Conservation (phyloP, 768 basidiomycete species). For the Leccinum imitatum region DNA sequence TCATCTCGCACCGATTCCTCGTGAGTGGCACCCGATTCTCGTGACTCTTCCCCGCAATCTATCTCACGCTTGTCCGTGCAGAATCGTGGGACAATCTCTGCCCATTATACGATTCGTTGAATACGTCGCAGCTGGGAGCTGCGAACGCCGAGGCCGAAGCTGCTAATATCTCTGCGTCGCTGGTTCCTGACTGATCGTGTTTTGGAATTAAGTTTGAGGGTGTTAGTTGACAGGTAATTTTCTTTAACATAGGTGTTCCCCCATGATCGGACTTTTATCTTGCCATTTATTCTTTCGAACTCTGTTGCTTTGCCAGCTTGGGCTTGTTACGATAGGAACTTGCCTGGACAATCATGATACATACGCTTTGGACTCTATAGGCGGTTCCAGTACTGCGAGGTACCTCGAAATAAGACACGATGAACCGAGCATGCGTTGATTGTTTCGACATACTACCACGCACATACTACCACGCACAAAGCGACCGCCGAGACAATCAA, state of each 20-base stretch:
- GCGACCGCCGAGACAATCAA: not conserved
- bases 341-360: not conserved
- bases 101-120: conserved; percentile 21
- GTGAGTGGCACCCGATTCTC: conserved; percentile 7
- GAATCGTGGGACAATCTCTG: conserved; percentile 29
- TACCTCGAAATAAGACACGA: not conserved
- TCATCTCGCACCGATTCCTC: conserved; percentile 16
- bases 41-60: not conserved
- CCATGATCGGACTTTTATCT: not conserved
- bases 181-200: conserved; percentile 15
- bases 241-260: not conserved
- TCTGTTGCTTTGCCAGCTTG: not conserved
- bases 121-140: conserved; percentile 22
- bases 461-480: not conserved
- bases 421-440: too few species aligned
- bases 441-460: not conserved
- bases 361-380: not conserved
- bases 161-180: conserved; percentile 16
- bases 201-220: not conserved
- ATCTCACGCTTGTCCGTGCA: conserved; percentile 2
- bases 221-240: not conserved
- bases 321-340: not conserved
- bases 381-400: not conserved
- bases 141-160: conserved; percentile 19
- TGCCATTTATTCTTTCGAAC: not conserved